Evolutionary conservation across 1,139 yeast species (phyloP).

Genomic region (Spathaspora sp.): DNA sequence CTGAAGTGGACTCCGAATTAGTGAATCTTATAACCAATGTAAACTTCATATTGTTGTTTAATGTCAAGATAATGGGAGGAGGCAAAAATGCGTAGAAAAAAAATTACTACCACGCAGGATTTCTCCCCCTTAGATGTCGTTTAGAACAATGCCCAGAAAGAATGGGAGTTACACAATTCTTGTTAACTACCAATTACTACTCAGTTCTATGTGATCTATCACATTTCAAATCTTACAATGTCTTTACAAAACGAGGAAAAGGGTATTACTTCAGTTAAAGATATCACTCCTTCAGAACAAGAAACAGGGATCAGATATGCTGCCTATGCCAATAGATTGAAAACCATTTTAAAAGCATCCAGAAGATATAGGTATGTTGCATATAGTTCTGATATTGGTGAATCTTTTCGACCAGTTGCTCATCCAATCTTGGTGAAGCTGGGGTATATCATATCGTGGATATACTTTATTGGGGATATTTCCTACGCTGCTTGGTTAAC

Average conservation of each 20-base stretch:
- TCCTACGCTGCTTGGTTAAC: conserved; percentile 76
- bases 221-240: background rate
- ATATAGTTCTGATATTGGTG: conserved; percentile 85
- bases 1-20: conserved; percentile 22
- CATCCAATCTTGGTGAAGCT: conserved; percentile 62
- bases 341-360: conserved; percentile 72
- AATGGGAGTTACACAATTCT: background rate
- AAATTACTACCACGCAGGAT: background rate
- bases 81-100: background rate
- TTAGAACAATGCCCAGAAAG: too few relatives aligned
- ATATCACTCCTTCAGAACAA: conserved; percentile 17
- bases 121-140: background rate
- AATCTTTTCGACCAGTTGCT: conserved; percentile 85
- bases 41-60: conserved; percentile 15
- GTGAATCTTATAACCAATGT: conserved; percentile 33
- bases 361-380: conserved; percentile 70
- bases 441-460: conserved; percentile 79
- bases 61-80: background rate
- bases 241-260: conserved; percentile 7
- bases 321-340: conserved; percentile 73
- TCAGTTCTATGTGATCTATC: background rate
- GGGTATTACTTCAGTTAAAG: conserved; percentile 13
- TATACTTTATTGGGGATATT: conserved; percentile 77
- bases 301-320: conserved; percentile 70
- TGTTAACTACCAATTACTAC: background rate